phyloP scores from a whole-genome alignment of 805 yeast species.

The Wickerhamomyces canadensis region DNA sequence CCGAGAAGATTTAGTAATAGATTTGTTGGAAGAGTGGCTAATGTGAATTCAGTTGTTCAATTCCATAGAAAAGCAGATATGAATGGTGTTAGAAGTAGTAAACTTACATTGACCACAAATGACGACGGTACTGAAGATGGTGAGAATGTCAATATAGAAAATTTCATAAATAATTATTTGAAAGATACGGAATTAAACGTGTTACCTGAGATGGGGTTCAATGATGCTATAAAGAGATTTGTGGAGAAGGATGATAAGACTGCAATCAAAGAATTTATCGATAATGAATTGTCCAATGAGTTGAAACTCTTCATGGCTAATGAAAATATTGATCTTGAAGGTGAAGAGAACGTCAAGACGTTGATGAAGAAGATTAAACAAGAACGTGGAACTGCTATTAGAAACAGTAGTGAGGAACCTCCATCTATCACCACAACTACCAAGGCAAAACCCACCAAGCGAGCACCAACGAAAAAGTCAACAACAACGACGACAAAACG shows the following conservation, averaged over 20 bases:
- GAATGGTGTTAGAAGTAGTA: conserved; percentile 5
- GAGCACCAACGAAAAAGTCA: not conserved
- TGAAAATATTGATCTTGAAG: conserved; percentile 34
- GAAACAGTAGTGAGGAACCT: not conserved
- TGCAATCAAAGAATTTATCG: conserved; percentile 60
- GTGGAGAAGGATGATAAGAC: conserved; percentile 80
- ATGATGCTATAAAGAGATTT: conserved; percentile 63
- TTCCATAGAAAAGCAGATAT: conserved; percentile 47
- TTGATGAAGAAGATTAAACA: conserved; percentile 34
- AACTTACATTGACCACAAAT: conserved; percentile 4
- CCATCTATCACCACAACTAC: not conserved
- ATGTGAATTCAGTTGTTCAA: conserved; percentile 78
- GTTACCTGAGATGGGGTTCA: conserved; percentile 71
- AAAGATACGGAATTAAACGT: conserved; percentile 59
- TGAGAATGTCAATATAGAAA: conserved; percentile 49
- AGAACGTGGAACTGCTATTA: conserved; percentile 12
- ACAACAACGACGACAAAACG: not conserved
- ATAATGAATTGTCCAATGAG: conserved; percentile 48
- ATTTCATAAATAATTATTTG: conserved; percentile 57
- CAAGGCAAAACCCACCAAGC: not conserved
- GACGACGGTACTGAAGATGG: conserved; percentile 16
- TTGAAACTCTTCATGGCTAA: conserved; percentile 40
- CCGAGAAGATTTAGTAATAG: conserved; percentile 83
- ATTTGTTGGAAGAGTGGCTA: conserved; percentile 89
- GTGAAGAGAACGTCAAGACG: conserved; percentile 32